Percentiles rank a stretch among this genome's conserved stretches.
Evolutionary conservation across 139 green algal genomes (phyloP).

Genomic region (Zygnema circumcarinatum): DNA sequence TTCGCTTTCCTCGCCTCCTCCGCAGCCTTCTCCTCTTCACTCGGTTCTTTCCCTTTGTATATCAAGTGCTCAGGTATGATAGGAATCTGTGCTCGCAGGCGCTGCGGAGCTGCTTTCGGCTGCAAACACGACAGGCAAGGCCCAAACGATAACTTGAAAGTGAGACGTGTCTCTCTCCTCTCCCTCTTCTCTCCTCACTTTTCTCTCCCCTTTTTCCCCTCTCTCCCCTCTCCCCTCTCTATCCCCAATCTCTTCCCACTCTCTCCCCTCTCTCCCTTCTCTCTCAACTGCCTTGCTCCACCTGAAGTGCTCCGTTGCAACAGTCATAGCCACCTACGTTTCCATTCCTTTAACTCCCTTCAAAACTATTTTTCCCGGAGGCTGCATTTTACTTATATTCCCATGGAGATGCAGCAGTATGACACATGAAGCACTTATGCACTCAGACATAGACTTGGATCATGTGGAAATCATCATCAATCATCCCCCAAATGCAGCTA

Average conservation of each 20-base stretch:
- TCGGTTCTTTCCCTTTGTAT: not conserved
- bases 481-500: too few species aligned
- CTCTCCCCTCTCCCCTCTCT: not conserved
- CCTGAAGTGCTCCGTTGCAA: too few species aligned
- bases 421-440: too few species aligned
- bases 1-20: slow-evolving; percentile 15
- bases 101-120: not conserved
- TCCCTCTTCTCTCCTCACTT: not conserved
- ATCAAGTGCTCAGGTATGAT: slow-evolving; percentile 38
- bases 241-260: not conserved
- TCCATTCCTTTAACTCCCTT: too few species aligned
- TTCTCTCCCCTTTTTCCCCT: not conserved
- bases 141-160: not conserved
- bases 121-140: not conserved
- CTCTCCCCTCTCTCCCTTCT: not conserved
- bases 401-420: too few species aligned
- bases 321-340: too few species aligned
- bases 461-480: too few species aligned
- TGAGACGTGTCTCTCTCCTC: not conserved
- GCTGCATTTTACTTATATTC: too few species aligned
- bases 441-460: too few species aligned
- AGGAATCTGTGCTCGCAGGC: slow-evolving; percentile 27
- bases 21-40: slow-evolving; percentile 27
- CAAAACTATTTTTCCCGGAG: too few species aligned
- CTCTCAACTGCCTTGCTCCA: too few species aligned